Evolutionary conservation across 2,329 filamentous ascomycete species (phyloP).

Genomic region (Geoglossum cookeanum): DNA sequence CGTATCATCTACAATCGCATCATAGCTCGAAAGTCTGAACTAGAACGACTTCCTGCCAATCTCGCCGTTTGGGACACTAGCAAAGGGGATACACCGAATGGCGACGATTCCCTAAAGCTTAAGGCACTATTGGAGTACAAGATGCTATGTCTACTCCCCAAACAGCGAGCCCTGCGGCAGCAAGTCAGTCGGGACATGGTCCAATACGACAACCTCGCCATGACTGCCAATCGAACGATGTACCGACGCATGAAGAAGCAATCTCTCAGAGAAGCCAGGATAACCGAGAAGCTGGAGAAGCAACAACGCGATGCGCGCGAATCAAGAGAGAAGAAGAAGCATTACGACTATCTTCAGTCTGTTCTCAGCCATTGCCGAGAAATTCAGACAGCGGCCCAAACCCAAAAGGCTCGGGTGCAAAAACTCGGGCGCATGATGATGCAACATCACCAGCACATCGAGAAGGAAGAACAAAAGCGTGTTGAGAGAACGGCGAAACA

Average conservation of each 20-base stretch:
- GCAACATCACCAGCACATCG: slow-evolving; percentile 80
- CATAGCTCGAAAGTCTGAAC: slow-evolving; percentile 61
- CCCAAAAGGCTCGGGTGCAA: slow-evolving; percentile 55
- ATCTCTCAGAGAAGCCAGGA: slow-evolving; percentile 79
- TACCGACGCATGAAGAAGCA: slow-evolving; percentile 97
- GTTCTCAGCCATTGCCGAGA: slow-evolving; percentile 69
- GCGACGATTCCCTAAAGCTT: slow-evolving; percentile 66
- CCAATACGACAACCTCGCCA: slow-evolving; percentile 85
- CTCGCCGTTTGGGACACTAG: slow-evolving; percentile 69
- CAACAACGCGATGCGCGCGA: slow-evolving; percentile 93
- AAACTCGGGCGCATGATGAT: slow-evolving; percentile 85
- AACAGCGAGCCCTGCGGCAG: slow-evolving; percentile 71
- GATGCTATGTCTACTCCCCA: slow-evolving; percentile 67
- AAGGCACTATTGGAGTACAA: slow-evolving; percentile 94
- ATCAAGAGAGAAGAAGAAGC: slow-evolving; percentile 94
- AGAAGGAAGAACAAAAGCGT: slow-evolving; percentile 97
- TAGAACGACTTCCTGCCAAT: slow-evolving; percentile 70
- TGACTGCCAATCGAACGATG: slow-evolving; percentile 82
- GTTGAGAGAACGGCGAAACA: slow-evolving; percentile 96
- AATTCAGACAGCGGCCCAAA: slow-evolving; percentile 45
- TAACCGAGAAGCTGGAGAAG: slow-evolving; percentile 98
- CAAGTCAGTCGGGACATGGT: slow-evolving; percentile 84
- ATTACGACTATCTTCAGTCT: slow-evolving; percentile 74
- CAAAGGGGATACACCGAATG: slow-evolving; percentile 45
- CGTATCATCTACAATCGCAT: slow-evolving; percentile 80